Evolutionary conservation across 2,329 filamentous ascomycete species (phyloP).

Genomic region (Mariannaea sp.): DNA sequence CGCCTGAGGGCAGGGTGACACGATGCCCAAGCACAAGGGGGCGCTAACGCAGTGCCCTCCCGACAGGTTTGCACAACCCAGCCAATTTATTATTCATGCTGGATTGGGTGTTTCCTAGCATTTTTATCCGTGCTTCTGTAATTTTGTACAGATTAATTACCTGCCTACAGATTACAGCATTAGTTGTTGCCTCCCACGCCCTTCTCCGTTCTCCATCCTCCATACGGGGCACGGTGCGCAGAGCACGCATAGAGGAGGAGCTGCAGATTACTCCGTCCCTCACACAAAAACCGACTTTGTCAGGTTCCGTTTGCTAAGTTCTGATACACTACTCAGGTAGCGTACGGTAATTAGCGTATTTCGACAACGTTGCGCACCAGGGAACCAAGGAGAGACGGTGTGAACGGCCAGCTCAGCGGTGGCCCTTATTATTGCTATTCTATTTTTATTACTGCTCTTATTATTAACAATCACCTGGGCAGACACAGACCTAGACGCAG

Average conservation of each 20-base stretch:
- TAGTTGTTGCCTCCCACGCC: too few species aligned
- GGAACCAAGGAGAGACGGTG: slow-evolving; percentile 1
- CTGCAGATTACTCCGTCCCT: too few species aligned
- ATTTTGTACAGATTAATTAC: too few species aligned
- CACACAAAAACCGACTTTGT: slow-evolving; percentile 10
- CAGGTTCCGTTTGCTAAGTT: slow-evolving; percentile 5
- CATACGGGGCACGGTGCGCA: too few species aligned
- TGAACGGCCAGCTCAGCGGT: slow-evolving; percentile 7
- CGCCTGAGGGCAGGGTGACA: slow-evolving; percentile 23
- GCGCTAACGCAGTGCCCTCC: slow-evolving; percentile 23
- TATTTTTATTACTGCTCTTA: slow-evolving; percentile 10
- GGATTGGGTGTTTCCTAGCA: too few species aligned
- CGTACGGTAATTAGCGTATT: slow-evolving; percentile 12
- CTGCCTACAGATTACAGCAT: too few species aligned
- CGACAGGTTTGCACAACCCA: slow-evolving; percentile 16
- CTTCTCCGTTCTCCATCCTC: too few species aligned
- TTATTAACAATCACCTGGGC: background rate
- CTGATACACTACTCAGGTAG: slow-evolving; percentile 18
- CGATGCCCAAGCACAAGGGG: slow-evolving; percentile 14
- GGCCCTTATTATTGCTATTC: background rate
- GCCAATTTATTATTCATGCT: too few species aligned
- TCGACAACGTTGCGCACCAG: slow-evolving; percentile 9
- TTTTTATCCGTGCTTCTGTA: too few species aligned
- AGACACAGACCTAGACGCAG: slow-evolving; percentile 8
- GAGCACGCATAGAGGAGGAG: too few species aligned